Percentiles rank a stretch among this genome's conserved stretches.
Evolutionary conservation across 225 moss, liverwort and hornwort genomes (phyloP).

Genomic region (Physcomitrium patens): DNA sequence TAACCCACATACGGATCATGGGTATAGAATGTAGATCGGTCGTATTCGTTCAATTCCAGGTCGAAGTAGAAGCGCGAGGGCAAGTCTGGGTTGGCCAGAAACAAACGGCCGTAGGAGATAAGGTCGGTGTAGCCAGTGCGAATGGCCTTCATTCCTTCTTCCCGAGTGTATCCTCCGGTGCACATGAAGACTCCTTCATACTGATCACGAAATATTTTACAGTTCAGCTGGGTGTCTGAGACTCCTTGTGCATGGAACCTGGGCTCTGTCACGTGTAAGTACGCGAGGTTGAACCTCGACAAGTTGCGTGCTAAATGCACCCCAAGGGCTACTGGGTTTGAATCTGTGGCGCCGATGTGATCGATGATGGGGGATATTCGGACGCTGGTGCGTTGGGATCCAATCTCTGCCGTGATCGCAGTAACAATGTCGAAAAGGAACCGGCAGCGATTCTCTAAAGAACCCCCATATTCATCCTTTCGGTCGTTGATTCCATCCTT

Average conservation of each 20-base stretch:
- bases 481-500: slow-evolving; percentile 44
- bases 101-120: slow-evolving; percentile 41
- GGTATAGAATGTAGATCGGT: slow-evolving; percentile 51
- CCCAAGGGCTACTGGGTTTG: slow-evolving; percentile 41
- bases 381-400: slow-evolving; percentile 48
- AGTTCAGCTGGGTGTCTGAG: not conserved
- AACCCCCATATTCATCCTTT: slow-evolving; percentile 35
- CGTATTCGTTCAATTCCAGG: slow-evolving; percentile 41
- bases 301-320: slow-evolving; percentile 39
- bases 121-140: slow-evolving; percentile 22
- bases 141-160: slow-evolving; percentile 55
- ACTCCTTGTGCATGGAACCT: slow-evolving; percentile 19
- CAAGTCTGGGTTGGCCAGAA: slow-evolving; percentile 48
- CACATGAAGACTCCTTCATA: slow-evolving; percentile 53
- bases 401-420: slow-evolving; percentile 31
- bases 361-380: slow-evolving; percentile 51
- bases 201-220: slow-evolving; percentile 30
- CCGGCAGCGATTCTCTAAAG: slow-evolving; percentile 46
- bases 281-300: slow-evolving; percentile 38
- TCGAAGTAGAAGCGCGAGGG: slow-evolving; percentile 39
- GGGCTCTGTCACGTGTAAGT: slow-evolving; percentile 47
- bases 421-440: slow-evolving; percentile 51
- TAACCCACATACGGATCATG: slow-evolving; percentile 36
- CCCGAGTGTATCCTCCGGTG: slow-evolving; percentile 42
- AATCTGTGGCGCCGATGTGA: slow-evolving; percentile 27